Conservation (phyloP, 192 early-diverging fungal species). For the Gaertneriomyces semiglobifer region DNA sequence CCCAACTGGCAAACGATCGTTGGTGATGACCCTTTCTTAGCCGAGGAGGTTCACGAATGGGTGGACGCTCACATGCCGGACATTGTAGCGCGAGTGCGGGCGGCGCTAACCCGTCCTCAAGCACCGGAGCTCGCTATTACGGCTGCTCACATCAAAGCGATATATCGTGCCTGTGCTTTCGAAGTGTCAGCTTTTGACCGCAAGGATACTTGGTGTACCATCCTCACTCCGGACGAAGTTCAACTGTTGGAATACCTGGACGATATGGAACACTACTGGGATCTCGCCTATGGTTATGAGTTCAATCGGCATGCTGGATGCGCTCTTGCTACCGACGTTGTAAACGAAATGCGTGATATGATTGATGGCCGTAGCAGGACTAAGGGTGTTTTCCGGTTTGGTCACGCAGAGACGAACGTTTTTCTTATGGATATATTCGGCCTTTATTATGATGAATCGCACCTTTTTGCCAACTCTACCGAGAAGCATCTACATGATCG, state of each 20-base stretch:
- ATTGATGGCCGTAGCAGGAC: background rate
- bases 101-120: background rate
- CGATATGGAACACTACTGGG: conserved; percentile 8
- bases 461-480: conserved; percentile 1
- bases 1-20: background rate
- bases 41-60: background rate
- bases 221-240: background rate
- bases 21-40: background rate
- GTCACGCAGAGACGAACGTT: conserved; percentile 9
- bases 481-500: background rate
- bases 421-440: conserved; percentile 1
- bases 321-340: conserved; percentile 5
- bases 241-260: conserved; percentile 3
- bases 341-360: background rate
- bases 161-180: conserved; percentile 3
- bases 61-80: background rate
- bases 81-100: background rate
- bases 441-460: background rate
- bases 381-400: background rate
- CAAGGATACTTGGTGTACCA: conserved; percentile 1
- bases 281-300: conserved; percentile 7
- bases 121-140: background rate
- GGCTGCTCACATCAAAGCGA: background rate
- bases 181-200: background rate
- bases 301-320: background rate